These are phyloP conservation scores for Naumovozyma castellii DNA, from an alignment of 805 yeast species.

Conservation along the genomic window DNA sequence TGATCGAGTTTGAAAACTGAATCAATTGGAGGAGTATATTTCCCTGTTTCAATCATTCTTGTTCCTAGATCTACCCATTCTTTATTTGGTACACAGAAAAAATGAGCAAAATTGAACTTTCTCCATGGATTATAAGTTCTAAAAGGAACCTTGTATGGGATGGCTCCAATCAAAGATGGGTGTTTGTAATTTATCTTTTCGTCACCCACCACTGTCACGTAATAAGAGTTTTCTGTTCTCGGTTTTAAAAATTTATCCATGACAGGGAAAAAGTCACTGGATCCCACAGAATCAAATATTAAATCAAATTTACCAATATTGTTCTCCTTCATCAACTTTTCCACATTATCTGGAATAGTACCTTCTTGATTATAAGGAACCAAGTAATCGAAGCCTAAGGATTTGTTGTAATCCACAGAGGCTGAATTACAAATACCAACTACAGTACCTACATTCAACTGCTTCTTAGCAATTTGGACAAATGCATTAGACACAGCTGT, in stretches of 20 bases:
- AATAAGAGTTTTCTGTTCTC: slow-evolving; percentile 38
- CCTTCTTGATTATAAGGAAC: slow-evolving; percentile 47
- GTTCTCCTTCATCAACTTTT: slow-evolving; percentile 21
- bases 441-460: slow-evolving; percentile 39
- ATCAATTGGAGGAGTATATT: slow-evolving; percentile 43
- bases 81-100: slow-evolving; percentile 5
- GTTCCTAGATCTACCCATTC: slow-evolving; percentile 16
- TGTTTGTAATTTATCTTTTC: slow-evolving; percentile 24
- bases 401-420: slow-evolving; percentile 36
- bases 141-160: slow-evolving; percentile 3
- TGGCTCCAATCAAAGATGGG: slow-evolving; percentile 4
- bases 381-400: slow-evolving; percentile 48
- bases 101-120: slow-evolving; percentile 25
- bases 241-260: slow-evolving; percentile 39
- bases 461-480: slow-evolving; percentile 47
- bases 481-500: slow-evolving; percentile 55
- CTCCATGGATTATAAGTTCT: slow-evolving; percentile 19
- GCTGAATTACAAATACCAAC: slow-evolving; percentile 47
- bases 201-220: slow-evolving; percentile 52
- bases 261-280: slow-evolving; percentile 37
- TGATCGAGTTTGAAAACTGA: slow-evolving; percentile 42
- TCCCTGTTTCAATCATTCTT: slow-evolving; percentile 18
- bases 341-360: slow-evolving; percentile 29
- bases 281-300: slow-evolving; percentile 60
- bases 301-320: slow-evolving; percentile 44